These are phyloP conservation scores for Penicillium goetzii DNA, from an alignment of 495 filamentous ascomycete species.

Conservation along the genomic window DNA sequence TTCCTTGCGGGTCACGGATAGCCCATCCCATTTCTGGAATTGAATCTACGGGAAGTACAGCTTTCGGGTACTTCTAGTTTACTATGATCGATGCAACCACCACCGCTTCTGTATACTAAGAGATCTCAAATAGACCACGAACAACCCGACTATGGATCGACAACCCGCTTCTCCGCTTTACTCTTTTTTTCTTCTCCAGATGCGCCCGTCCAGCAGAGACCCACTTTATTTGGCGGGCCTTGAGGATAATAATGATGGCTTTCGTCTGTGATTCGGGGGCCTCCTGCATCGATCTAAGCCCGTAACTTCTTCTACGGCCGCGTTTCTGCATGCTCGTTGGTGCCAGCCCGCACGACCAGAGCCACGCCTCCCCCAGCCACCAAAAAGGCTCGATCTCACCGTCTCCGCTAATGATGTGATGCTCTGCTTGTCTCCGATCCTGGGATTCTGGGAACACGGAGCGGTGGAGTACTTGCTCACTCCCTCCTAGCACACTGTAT, in stretches of 20 bases:
- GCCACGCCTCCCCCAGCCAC: constrained; percentile 35
- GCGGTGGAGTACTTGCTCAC: constrained; percentile 15
- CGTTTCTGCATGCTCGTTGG: constrained; percentile 46
- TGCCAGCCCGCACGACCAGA: constrained; percentile 29
- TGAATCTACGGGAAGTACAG: background rate
- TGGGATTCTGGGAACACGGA: constrained; percentile 16
- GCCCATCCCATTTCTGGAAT: background rate
- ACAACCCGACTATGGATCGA: constrained; percentile 11
- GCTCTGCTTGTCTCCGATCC: constrained; percentile 22
- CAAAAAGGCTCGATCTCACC: constrained; percentile 37
- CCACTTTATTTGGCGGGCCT: constrained; percentile 14
- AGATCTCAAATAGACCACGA: background rate
- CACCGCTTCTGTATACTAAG: background rate
- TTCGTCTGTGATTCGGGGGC: constrained; percentile 35
- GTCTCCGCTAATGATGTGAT: constrained; percentile 45
- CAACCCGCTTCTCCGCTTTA: background rate
- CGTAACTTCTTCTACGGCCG: constrained; percentile 19
- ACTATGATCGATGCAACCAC: background rate
- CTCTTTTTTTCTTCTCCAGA: constrained; percentile 2
- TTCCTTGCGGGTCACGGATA: background rate
- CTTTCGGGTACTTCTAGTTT: background rate
- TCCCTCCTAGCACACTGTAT: constrained; percentile 24
- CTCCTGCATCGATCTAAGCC: constrained; percentile 33
- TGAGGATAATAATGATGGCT: constrained; percentile 26
- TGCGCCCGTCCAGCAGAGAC: constrained; percentile 7